Conservation (phyloP, 345 rosid genomes). For the Populus nigra region DNA sequence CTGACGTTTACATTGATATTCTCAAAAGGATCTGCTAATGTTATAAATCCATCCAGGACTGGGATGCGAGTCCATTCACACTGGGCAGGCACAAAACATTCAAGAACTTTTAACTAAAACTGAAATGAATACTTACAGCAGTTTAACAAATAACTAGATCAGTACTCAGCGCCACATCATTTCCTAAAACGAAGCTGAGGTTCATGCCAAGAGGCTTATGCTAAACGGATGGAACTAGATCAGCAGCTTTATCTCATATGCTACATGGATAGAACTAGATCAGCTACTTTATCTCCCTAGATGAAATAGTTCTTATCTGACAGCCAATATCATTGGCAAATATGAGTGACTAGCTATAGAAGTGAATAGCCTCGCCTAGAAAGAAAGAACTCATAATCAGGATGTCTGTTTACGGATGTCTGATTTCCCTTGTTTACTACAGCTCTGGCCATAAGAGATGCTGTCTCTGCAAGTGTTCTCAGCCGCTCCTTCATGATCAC, state of each 20-base stretch:
- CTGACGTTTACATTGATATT: too few relatives aligned
- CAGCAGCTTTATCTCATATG: background rate
- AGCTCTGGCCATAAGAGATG: slow-evolving; percentile 50
- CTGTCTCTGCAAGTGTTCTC: slow-evolving; percentile 48
- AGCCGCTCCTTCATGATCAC: slow-evolving; percentile 45
- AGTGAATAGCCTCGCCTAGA: slow-evolving; percentile 30
- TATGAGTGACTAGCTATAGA: background rate
- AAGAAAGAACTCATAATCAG: slow-evolving; percentile 53
- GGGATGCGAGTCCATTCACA: background rate
- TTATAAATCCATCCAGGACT: background rate
- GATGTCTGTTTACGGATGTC: slow-evolving; percentile 41
- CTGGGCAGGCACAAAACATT: background rate
- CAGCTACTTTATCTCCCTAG: background rate
- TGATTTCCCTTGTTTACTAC: slow-evolving; percentile 37
- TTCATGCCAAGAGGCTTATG: background rate
- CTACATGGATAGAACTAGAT: background rate
- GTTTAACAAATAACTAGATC: background rate
- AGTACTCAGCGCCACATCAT: background rate
- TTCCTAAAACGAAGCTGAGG: background rate
- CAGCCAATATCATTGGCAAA: background rate
- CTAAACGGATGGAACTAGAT: background rate
- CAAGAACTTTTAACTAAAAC: background rate
- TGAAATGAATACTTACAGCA: background rate
- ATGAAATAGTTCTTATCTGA: background rate
- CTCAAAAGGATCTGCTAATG: background rate